phyloP scores from a whole-genome alignment of 2,329 filamentous ascomycete genomes.

The Corinectria fuckeliana region DNA sequence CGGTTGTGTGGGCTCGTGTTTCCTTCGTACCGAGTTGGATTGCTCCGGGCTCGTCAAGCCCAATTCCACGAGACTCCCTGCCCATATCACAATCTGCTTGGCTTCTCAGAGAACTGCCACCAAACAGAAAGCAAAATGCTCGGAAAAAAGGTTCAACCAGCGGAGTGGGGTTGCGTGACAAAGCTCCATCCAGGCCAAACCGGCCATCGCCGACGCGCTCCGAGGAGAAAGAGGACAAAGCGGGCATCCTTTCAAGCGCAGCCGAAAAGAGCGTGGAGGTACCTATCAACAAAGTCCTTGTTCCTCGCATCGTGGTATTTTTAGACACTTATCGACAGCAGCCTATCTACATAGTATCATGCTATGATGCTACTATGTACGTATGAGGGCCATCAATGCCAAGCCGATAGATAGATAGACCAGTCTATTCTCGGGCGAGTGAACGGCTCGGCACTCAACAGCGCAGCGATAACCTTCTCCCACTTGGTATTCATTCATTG shows the following conservation, averaged over 20 bases:
- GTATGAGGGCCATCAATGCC: too few species aligned
- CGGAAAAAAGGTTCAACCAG: slow-evolving; percentile 12
- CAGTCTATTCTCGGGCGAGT: slow-evolving; percentile 2
- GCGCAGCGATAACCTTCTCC: neutral
- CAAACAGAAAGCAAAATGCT: neutral
- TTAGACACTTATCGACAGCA: neutral
- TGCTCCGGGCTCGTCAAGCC: neutral
- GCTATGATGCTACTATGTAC: too few species aligned
- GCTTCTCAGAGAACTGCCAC: neutral
- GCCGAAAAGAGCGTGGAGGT: neutral
- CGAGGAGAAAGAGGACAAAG: slow-evolving; percentile 11
- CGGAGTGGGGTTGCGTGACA: slow-evolving; percentile 11
- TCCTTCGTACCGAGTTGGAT: neutral
- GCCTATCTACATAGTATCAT: too few species aligned
- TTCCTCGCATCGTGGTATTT: neutral
- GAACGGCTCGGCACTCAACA: neutral
- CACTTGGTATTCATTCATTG: too few species aligned
- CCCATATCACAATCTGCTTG: neutral
- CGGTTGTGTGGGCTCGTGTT: neutral
- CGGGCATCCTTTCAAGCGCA: slow-evolving; percentile 6
- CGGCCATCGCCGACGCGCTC: slow-evolving; percentile 17
- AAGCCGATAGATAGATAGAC: neutral
- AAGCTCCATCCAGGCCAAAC: neutral
- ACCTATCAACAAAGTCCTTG: neutral
- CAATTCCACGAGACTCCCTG: neutral